Evolutionary conservation across 257 asterid genomes (phyloP), one percentile per base, ranked within the genome.

Genomic region (Gynochthodes officinalis): DNA sequence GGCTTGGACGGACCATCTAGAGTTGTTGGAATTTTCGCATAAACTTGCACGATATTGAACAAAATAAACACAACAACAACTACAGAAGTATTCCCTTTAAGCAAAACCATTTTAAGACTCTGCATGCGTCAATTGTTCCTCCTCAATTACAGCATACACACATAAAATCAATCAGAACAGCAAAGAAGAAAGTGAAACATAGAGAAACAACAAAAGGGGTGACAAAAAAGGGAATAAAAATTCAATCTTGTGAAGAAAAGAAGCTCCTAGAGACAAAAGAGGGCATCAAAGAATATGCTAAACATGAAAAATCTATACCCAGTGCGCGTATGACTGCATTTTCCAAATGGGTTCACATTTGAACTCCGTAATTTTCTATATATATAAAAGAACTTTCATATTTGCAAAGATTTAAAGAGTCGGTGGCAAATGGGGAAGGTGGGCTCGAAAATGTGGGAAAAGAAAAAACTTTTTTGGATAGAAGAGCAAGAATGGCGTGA

Each of bases 1-100:
- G 99, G 98, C 82, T 84, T 77, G 69, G 85, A 91, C 14, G 97
- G 98, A 12, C 97, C 99, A 3, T 94, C 92, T 33, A 88, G 84
- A 63, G 99, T 94, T 33, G 92, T 87, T n/a, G 89, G 87, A 73
- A 93, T 89, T 74, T 64, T 72, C 46, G 87, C 81, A 69, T 58
- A 10, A 54, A 59, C 73, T 70, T 54, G 76, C 39, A 74, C 50
- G 42, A 74, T 40, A 69, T 73, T 78, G 82, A 87, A 55, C 30
- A 79, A 2, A 57, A 67, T 58, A 65, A 78, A 64, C 70, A 71
- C 55, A 44, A 27, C 78, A 71, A 76, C 7, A 42, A 69, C 32
- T 7, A 76, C 61, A 9, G 44, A 64, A 71, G 21, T n/a, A 18
- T 35, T 69, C 69, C 66, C 63, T 58, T 59, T 27, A 21, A 16